A percentile compares a stretch with the other conserved stretches of the same genome.
Evolutionary conservation across 306 rosid genomes (phyloP).

Genomic region (Pterocarpus macrocarpus): DNA sequence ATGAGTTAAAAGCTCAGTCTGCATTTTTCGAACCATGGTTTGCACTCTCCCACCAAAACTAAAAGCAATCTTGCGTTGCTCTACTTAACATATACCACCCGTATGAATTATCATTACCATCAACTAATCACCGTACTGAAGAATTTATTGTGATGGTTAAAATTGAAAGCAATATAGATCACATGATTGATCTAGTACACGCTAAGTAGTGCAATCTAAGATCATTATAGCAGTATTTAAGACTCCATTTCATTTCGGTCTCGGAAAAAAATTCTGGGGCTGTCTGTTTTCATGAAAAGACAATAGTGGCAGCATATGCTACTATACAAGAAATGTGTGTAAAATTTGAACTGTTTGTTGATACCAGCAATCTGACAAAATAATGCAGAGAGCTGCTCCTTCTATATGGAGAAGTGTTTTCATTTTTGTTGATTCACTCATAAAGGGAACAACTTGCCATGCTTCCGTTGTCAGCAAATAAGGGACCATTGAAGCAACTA

Average conservation of each 20-base stretch:
- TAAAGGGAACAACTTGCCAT: background rate
- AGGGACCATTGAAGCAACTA: slow-evolving; percentile 6
- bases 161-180: background rate
- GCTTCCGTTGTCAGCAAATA: background rate
- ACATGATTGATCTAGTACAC: background rate
- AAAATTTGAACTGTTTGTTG: slow-evolving; percentile 9
- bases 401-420: background rate
- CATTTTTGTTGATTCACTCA: background rate
- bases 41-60: too few relatives aligned
- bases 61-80: too few relatives aligned
- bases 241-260: background rate
- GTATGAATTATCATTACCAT: background rate
- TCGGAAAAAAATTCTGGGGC: background rate
- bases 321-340: background rate
- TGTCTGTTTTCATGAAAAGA: background rate
- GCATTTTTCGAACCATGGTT: too few relatives aligned
- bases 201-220: too few relatives aligned
- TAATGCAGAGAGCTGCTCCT: background rate
- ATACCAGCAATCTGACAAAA: background rate
- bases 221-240: too few relatives aligned
- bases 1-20: too few relatives aligned
- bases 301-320: background rate
- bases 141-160: background rate
- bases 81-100: background rate
- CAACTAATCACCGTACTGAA: background rate